Evolutionary conservation across 1,139 yeast genomes (phyloP).

Genomic region (Yamadazyma kanchanaburiensis): DNA sequence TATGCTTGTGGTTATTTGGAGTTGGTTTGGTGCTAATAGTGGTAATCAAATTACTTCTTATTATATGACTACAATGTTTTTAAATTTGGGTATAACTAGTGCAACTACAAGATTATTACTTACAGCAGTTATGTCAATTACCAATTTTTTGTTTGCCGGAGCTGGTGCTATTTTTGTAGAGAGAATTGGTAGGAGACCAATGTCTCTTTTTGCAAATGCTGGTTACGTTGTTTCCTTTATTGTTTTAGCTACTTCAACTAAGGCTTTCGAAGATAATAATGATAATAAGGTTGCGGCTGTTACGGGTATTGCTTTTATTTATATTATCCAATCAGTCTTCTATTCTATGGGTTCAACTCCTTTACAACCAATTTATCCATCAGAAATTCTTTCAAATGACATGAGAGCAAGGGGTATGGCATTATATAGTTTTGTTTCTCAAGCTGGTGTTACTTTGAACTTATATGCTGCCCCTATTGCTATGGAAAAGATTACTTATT

Average conservation of each 20-base stretch:
- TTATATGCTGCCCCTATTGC: slow-evolving; percentile 19
- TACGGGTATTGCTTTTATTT: slow-evolving; percentile 16
- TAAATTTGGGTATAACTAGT: too few relatives aligned
- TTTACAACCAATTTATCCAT: slow-evolving; percentile 19
- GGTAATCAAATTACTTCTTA: too few relatives aligned
- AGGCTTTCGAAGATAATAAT: slow-evolving; percentile 12
- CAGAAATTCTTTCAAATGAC: slow-evolving; percentile 18
- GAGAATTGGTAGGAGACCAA: slow-evolving; percentile 16
- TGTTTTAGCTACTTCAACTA: too few relatives aligned
- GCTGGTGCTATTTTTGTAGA: slow-evolving; percentile 16
- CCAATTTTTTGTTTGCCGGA: slow-evolving; percentile 13
- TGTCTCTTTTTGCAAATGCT: too few relatives aligned
- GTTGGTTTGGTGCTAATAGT: too few relatives aligned
- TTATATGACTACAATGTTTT: too few relatives aligned
- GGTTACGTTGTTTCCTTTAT: too few relatives aligned
- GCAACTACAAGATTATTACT: slow-evolving; percentile 15
- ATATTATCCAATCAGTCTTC: slow-evolving; percentile 16
- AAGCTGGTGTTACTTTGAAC: too few relatives aligned
- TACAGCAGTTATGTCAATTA: slow-evolving; percentile 15
- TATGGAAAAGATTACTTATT: slow-evolving; percentile 19
- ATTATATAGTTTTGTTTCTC: too few relatives aligned
- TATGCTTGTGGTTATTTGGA: too few relatives aligned
- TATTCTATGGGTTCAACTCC: too few relatives aligned
- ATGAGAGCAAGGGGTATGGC: too few relatives aligned
- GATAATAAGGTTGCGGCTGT: slow-evolving; percentile 12